phyloP scores from a whole-genome alignment of 1,284 basidiomycete species.

The Malassezia japonica region DNA sequence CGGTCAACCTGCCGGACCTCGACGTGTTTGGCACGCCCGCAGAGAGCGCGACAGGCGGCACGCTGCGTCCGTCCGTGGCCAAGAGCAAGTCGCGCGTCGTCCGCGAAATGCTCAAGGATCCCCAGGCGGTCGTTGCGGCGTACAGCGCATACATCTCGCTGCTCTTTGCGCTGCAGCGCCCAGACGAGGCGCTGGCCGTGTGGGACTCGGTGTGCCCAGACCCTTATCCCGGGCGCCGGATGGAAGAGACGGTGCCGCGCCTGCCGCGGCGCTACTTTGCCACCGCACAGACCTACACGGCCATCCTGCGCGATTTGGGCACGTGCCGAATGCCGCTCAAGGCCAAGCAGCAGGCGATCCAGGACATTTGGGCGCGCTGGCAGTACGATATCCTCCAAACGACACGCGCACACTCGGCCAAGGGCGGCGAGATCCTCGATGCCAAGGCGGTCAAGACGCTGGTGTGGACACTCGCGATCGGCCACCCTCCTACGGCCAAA shows the following conservation, averaged over 20 bases:
- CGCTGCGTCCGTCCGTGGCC: not conserved
- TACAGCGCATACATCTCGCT: slow-evolving; percentile 10
- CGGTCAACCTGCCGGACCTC: not conserved
- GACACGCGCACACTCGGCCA: not conserved
- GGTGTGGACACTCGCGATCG: slow-evolving; percentile 7
- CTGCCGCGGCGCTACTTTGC: slow-evolving; percentile 9
- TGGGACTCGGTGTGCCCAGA: slow-evolving; percentile 7
- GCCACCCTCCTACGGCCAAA: not conserved
- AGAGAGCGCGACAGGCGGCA: not conserved
- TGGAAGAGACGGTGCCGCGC: not conserved
- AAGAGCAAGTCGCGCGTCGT: not conserved
- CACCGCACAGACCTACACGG: slow-evolving; percentile 7
- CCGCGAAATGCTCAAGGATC: not conserved
- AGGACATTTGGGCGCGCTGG: slow-evolving; percentile 12
- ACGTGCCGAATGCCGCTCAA: slow-evolving; percentile 5
- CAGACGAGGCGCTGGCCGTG: not conserved
- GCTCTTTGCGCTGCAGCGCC: slow-evolving; percentile 1
- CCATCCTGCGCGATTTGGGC: slow-evolving; percentile 7
- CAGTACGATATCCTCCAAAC: slow-evolving; percentile 7
- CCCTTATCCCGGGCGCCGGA: not conserved
- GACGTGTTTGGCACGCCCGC: not conserved
- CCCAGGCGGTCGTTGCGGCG: not conserved
- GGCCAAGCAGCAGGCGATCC: not conserved
- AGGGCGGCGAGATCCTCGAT: not conserved
- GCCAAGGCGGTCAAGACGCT: slow-evolving; percentile 12